Percentiles rank a stretch among this genome's conserved stretches.
phyloP scores from a whole-genome alignment of 1,284 basidiomycete species.

The Irpex lacteus region DNA sequence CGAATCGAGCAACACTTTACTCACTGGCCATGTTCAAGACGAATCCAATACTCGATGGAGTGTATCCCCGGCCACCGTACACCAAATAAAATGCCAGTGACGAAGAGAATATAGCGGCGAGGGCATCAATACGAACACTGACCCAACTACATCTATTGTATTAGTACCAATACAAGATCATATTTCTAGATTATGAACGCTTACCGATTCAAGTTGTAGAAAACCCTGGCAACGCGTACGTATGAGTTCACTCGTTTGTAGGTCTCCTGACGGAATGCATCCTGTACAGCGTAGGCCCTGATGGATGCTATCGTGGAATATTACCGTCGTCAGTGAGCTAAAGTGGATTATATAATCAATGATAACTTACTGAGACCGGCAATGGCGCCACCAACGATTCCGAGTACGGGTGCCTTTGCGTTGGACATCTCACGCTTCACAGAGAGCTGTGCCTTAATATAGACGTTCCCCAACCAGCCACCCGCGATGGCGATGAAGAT shows the following conservation, averaged over 20 bases:
- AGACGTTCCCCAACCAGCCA: constrained; percentile 42
- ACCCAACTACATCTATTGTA: constrained; percentile 41
- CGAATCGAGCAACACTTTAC: constrained; percentile 2
- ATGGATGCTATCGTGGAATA: constrained; percentile 45
- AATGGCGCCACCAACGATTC: constrained; percentile 65
- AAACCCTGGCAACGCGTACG: constrained; percentile 42
- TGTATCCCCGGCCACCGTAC: constrained; percentile 29
- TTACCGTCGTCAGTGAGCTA: too few species aligned
- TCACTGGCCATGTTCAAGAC: constrained; percentile 44
- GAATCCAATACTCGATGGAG: constrained; percentile 43
- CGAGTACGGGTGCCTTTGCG: constrained; percentile 59
- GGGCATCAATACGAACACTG: constrained; percentile 45
- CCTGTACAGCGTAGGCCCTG: constrained; percentile 55
- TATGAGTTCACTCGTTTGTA: constrained; percentile 47
- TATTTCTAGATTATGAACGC: not conserved
- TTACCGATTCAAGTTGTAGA: constrained; percentile 49
- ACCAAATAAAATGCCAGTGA: constrained; percentile 48
- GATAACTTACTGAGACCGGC: constrained; percentile 52
- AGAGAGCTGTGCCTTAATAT: constrained; percentile 68
- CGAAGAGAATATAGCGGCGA: constrained; percentile 43
- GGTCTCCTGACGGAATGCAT: constrained; percentile 44
- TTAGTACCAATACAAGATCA: not conserved
- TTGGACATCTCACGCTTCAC: constrained; percentile 73
- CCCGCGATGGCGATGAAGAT: constrained; percentile 39
- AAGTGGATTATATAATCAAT: too few species aligned